A percentile compares a stretch with the other conserved stretches of the same genome.
Conservation (phyloP, 2,329 filamentous ascomycete species). For the Cordyceps cicadae region DNA sequence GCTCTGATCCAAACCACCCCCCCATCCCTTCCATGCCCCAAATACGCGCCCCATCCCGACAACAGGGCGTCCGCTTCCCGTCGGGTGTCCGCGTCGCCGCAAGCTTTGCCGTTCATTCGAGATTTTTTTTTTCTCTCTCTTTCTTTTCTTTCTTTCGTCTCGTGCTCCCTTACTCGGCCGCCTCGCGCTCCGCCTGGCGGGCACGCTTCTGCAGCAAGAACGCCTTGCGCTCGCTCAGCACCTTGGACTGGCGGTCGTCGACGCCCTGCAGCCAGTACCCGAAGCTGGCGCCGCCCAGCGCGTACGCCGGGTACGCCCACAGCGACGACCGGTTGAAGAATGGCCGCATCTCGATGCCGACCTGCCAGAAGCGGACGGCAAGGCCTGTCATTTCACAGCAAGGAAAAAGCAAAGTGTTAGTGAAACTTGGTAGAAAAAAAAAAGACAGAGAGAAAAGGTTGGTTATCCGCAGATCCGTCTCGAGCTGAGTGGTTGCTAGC, state of each 20-base stretch:
- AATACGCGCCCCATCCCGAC: too few species aligned
- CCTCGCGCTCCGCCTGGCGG: constrained; percentile 44
- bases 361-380: constrained; percentile 87
- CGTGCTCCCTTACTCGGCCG: constrained; percentile 13
- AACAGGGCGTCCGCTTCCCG: background rate
- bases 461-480: too few species aligned
- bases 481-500: too few species aligned
- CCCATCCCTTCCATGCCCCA: background rate
- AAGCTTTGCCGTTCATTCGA: too few species aligned
- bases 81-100: background rate
- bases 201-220: constrained; percentile 81
- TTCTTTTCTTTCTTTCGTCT: background rate
- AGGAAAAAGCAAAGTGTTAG: background rate
- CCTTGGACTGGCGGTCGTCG: constrained; percentile 69
- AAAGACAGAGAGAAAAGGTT: background rate
- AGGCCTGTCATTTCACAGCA: constrained; percentile 69
- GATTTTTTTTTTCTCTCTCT: too few species aligned
- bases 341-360: constrained; percentile 96
- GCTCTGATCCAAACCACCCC: background rate
- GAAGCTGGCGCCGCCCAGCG: constrained; percentile 76
- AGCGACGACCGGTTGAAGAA: constrained; percentile 78
- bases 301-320: constrained; percentile 90
- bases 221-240: constrained; percentile 71
- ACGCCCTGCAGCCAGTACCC: constrained; percentile 96
- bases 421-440: too few species aligned